Base-by-base conservation (phyloP, 2,329 filamentous ascomycete species). In the Penicillium concentricum region DNA sequence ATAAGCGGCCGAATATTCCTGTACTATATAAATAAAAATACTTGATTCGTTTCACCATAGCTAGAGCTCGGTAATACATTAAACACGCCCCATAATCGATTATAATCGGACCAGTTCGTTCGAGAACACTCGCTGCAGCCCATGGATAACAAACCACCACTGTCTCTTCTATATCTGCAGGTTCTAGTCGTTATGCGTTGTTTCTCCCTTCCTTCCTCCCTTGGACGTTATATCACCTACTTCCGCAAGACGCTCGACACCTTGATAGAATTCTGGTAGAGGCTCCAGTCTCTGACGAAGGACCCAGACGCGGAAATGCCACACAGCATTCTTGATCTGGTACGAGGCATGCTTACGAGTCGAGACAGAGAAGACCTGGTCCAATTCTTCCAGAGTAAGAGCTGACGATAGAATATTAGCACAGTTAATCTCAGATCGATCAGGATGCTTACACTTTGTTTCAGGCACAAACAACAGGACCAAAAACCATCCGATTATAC, bases 281-380 rank as follows among this genome's bases (percentile, higher is more conserved):
- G 72, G 72, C 51, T 71, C 64, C 8, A 74, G 59, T 41, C 71
- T 73, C 55, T 71, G 70, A n/a, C 74, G 67, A 7, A 76, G 64
- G 13, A 76, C 46, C 71, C 72, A 76, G 20, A 73, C 71, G 1
- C 69, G 67, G 65, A 77, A 74, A 54, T 77, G 74, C 74, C 74
- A 76, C 18, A 69, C 51, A 12, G 69, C 67, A 56, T 76, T 76
- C 51, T 66, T 70, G 9, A 76, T 49, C 59, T 76, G 74, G 44
- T 76, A 77, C 4, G 66, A 64, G 16, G 75, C 75, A 55, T 78
- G 76, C 41, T 75, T 73, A 28, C 72, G 67, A 2, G 78, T 82
- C 0, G 81, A 75, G 0, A 84, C 80, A 9, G 74, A 75, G 68
- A 84, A 84, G 32, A 84, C 79, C 60, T 83, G 78, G 50, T 82